Evolutionary conservation across 495 filamentous ascomycete species (phyloP).

Genomic region (Penicillium cinerascens): DNA sequence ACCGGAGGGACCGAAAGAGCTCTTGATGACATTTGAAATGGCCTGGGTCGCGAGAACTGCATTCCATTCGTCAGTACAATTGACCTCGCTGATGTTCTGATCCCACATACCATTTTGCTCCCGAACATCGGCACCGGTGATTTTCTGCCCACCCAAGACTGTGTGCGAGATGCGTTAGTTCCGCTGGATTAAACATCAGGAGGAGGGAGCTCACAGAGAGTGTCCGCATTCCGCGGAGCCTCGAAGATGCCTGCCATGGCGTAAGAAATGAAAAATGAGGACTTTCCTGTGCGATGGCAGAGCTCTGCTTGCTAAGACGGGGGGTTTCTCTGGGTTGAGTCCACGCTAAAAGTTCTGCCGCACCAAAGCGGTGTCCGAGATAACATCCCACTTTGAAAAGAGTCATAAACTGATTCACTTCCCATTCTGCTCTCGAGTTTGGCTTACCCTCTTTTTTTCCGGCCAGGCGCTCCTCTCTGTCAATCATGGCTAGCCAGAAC

Average conservation of each 20-base stretch:
- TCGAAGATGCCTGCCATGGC: constrained; percentile 86
- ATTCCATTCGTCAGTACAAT: constrained; percentile 10
- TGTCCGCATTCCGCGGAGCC: constrained; percentile 80
- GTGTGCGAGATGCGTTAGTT: constrained; percentile 35
- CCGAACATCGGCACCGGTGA: constrained; percentile 89
- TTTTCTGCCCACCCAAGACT: constrained; percentile 92
- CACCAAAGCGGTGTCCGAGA: constrained; percentile 35
- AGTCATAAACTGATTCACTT: constrained; percentile 9
- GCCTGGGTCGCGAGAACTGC: constrained; percentile 91
- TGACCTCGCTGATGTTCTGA: neutral
- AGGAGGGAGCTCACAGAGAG: constrained; percentile 58
- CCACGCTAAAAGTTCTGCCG: constrained; percentile 48
- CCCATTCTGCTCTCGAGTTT: constrained; percentile 18
- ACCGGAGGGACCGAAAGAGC: constrained; percentile 94
- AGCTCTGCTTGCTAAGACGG: constrained; percentile 32
- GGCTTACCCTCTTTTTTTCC: constrained; percentile 15
- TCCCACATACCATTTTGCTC: constrained; percentile 81
- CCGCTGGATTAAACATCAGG: neutral
- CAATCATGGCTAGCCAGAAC: constrained; percentile 40
- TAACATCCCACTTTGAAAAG: constrained; percentile 47
- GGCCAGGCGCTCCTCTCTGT: constrained; percentile 18
- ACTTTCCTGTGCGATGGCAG: constrained; percentile 28
- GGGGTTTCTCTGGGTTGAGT: constrained; percentile 27
- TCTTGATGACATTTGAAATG: constrained; percentile 98
- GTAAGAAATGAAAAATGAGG: constrained; percentile 22